A percentile compares a stretch with the other conserved stretches of the same genome.
Conservation (phyloP, 768 basidiomycete genomes). For the Mycena pura region DNA sequence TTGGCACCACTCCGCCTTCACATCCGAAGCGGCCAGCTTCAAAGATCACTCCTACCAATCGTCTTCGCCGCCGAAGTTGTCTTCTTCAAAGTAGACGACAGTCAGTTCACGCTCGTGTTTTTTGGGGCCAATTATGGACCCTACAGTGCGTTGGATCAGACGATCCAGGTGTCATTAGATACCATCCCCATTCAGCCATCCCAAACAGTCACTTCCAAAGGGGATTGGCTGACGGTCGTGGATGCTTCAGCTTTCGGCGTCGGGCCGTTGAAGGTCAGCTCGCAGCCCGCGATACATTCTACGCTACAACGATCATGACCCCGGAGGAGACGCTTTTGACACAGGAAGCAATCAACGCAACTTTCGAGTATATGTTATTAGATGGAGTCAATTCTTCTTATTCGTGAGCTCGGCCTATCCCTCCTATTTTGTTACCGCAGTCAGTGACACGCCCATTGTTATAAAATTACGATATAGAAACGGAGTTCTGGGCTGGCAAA, state of each 20-base stretch:
- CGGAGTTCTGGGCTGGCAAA: too few species aligned
- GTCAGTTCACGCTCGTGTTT: constrained; percentile 36
- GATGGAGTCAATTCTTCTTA: too few species aligned
- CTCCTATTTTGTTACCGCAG: too few species aligned
- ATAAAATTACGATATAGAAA: too few species aligned
- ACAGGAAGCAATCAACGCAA: too few species aligned
- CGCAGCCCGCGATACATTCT: constrained; percentile 46
- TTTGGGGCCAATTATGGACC: constrained; percentile 47
- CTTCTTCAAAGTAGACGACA: constrained; percentile 33
- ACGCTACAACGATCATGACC: constrained; percentile 48
- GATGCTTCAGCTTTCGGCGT: constrained; percentile 37
- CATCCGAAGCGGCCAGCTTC: too few species aligned
- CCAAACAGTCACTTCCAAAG: constrained; percentile 24
- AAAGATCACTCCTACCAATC: constrained; percentile 40
- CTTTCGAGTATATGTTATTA: too few species aligned
- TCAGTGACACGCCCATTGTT: too few species aligned
- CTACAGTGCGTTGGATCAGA: constrained; percentile 34
- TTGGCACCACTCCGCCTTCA: too few species aligned
- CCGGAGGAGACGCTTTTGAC: constrained; percentile 41
- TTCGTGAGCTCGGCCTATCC: too few species aligned
- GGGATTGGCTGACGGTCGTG: constrained; percentile 40
- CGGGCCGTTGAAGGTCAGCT: constrained; percentile 35
- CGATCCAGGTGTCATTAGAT: constrained; percentile 39
- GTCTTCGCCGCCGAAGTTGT: constrained; percentile 42
- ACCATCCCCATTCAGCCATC: constrained; percentile 33